Conservation (phyloP, 2,329 filamentous ascomycete species). For the Monosporascus sp. region DNA sequence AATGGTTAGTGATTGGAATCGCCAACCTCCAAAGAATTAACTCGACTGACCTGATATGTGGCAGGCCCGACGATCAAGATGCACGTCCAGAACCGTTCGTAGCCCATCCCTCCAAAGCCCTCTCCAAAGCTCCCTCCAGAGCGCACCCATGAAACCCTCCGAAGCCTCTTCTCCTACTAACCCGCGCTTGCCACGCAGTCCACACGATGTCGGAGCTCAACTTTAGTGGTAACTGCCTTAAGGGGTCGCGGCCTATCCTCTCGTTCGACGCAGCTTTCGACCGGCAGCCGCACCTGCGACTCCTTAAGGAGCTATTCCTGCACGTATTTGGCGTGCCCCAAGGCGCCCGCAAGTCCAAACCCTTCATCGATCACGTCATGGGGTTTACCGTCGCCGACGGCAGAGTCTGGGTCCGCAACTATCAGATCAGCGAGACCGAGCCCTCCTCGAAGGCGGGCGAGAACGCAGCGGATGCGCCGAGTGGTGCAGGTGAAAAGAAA, state of each 20-base stretch:
- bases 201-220: conserved; percentile 91
- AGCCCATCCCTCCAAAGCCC: background rate
- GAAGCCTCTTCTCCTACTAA: background rate
- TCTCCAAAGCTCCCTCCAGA: background rate
- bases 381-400: conserved; percentile 85
- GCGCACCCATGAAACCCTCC: background rate
- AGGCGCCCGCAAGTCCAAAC: conserved; percentile 82
- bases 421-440: conserved; percentile 85
- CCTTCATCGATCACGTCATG: conserved; percentile 94
- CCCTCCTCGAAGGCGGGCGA: conserved; percentile 39
- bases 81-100: conserved; percentile 64
- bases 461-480: conserved; percentile 27
- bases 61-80: conserved; percentile 50
- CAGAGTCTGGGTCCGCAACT: conserved; percentile 94
- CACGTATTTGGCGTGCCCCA: conserved; percentile 92
- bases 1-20: conserved; percentile 43
- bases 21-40: background rate
- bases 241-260: conserved; percentile 84
- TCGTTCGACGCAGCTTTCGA: conserved; percentile 90
- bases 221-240: conserved; percentile 94
- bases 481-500: conserved; percentile 35
- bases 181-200: conserved; percentile 40
- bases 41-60: conserved; percentile 36
- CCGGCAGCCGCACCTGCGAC: conserved; percentile 67
- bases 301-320: conserved; percentile 85